Evolutionary conservation across 2,329 filamentous ascomycete species (phyloP), one percentile per base, ranked within the genome.

Genomic region (Diaporthe sp.): DNA sequence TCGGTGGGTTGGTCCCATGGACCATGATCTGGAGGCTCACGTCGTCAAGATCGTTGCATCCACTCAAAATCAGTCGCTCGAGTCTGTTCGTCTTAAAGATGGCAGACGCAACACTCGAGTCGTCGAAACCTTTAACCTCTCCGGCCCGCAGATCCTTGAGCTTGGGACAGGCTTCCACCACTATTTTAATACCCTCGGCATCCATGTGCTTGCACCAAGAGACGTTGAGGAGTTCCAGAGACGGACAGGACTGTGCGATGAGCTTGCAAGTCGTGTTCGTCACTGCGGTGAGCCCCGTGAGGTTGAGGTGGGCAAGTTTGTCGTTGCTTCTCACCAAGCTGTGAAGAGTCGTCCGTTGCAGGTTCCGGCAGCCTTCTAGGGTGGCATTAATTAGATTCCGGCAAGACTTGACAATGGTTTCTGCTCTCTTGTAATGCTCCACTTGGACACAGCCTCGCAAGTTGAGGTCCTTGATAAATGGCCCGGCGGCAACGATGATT

Each of bases 201-300:
- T 97, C 93, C 81, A 98, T 91, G 76, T 95, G 93, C 77, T 92
- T 92, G 85, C 97, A 99, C 95, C 96, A 98, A 0, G 95, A 97
- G 28, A 98, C 90, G 79, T 98, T 97, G 77, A 98, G 89, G 72
- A 90, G 89, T 82, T 97, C 92, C n/a, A 99, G 87, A 66, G 93
- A 92, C 1, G 92, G 92, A 79, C 96, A 98, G 52, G 93, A 92
- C 71, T 93, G 88, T 0, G 94, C 92, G 75, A 99, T 93, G 75
- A 97, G 95, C 80, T 93, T 94, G 90, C 97, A 96, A 0, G 95
- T 94, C 30, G 91, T 90, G 81, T 98, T 97, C 40, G 93, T 95
- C 19, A 96, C 94, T 17, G 92, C 92, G 2, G 91, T 87, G 76
- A 98, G 88, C 0, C 95, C 96, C 2, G 95, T 95, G 50, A 99